Conservation (phyloP, 768 basidiomycete genomes). For the Leccinum arenicola region DNA sequence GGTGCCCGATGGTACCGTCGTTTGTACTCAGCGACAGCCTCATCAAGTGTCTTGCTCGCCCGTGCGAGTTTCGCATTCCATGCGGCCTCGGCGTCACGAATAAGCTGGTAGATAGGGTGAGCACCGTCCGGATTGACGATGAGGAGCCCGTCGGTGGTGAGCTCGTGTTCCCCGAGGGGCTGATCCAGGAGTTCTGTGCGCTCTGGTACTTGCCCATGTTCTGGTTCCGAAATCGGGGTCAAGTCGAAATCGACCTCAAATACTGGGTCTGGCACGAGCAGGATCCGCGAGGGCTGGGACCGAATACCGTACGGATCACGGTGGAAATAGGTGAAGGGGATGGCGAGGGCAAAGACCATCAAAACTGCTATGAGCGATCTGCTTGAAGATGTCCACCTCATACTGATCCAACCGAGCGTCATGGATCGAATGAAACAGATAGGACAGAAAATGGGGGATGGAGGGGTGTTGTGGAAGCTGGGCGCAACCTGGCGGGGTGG, state of each 20-base stretch:
- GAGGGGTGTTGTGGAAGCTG: background rate
- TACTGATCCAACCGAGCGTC: background rate
- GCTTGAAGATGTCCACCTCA: background rate
- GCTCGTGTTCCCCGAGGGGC: conserved; percentile 18
- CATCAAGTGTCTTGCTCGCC: conserved; percentile 36
- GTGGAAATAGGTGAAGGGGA: background rate
- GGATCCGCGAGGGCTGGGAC: background rate
- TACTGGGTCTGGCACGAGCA: background rate
- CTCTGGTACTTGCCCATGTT: background rate
- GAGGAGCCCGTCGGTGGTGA: conserved; percentile 31
- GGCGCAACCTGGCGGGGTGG: background rate
- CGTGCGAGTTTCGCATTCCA: conserved; percentile 36
- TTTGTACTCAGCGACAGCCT: conserved; percentile 39
- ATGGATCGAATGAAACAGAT: background rate
- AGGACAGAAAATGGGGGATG: background rate
- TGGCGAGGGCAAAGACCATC: background rate
- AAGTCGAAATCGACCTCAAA: background rate
- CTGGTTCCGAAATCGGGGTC: background rate
- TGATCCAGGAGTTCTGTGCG: background rate
- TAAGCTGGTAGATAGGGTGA: conserved; percentile 46
- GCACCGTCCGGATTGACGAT: conserved; percentile 33
- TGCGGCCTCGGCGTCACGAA: conserved; percentile 32
- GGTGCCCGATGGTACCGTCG: conserved; percentile 35
- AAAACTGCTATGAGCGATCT: background rate
- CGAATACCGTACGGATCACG: background rate